Evolutionary conservation across 352 stramenopile species (phyloP).

Genomic region (Phytophthora ramorum): DNA sequence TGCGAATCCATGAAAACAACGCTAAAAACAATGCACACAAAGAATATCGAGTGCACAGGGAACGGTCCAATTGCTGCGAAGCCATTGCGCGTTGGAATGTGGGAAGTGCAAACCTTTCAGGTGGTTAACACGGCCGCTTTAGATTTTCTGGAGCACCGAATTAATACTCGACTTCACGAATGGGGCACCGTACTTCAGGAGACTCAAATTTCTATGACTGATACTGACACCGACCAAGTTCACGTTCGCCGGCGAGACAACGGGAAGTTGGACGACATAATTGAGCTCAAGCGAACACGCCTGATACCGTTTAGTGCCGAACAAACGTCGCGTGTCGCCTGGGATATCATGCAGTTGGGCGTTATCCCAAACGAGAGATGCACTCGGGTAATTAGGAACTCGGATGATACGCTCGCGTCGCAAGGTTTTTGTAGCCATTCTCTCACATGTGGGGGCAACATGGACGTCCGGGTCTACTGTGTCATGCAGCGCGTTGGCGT

Average conservation of each 20-base stretch:
- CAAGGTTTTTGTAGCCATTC: neutral
- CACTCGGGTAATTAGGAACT: neutral
- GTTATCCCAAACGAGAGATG: neutral
- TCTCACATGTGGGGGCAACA: conserved; percentile 1
- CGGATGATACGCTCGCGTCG: conserved; percentile 1
- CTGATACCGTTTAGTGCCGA: conserved; percentile 5
- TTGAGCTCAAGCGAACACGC: conserved; percentile 4
- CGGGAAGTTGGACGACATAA: neutral
- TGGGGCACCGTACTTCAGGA: neutral
- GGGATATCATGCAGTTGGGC: conserved; percentile 9
- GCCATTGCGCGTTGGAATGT: neutral
- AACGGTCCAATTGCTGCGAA: neutral
- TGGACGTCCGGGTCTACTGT: neutral
- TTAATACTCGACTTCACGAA: neutral
- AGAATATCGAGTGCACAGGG: neutral
- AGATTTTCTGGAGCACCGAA: neutral
- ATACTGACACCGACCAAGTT: neutral
- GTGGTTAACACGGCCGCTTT: neutral
- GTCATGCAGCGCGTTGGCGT: neutral
- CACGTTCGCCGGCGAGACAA: neutral
- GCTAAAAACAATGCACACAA: neutral
- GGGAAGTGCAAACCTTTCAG: neutral
- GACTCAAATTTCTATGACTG: neutral
- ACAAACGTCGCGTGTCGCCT: neutral
- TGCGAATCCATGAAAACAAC: neutral